Base-by-base conservation (phyloP, 2,329 filamentous ascomycete genomes). In the Calonectria hongkongensis region DNA sequence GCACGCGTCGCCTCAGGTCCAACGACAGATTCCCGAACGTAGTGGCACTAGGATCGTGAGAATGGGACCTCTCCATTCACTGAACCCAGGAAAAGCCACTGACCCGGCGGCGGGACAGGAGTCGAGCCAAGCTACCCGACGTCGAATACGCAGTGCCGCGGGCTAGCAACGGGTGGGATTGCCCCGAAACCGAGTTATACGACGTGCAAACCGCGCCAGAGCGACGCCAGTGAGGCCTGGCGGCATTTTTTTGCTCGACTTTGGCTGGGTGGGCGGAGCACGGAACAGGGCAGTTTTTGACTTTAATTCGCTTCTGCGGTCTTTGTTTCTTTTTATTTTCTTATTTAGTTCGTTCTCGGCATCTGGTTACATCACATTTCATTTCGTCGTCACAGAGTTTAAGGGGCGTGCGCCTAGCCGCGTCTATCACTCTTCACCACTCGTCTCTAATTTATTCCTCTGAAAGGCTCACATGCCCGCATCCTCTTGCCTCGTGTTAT, bases 121-220 rank as follows among this genome's bases (percentile, higher is more conserved):
- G 63, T 48, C 51, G 28, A 60, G 66, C 66, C 67, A 74, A 78
- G 76, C 76, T 74, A 75, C 69, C 66, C 66, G 67, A 39, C 28
- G 54, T 68, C 71, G 66, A 70, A 65, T 70, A 58, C 64, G 70
- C 36, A 74, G 39, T 25, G 58, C 58, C 18, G 58, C 9, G 13
- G 58, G 41, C 58, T 41, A 63, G 58, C n/a, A 43, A 72, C 62
- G 71, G 73, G 56, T 47, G 16, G 58, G 54, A 47, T 51, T 58
- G 27, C 69, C 30, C 76, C 72, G 75, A 79, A 79, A 50, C 73
- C 78, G 78, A 79, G 78, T 70, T 74, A 79, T 79, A 79, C 78
- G 78, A 78, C 48, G 66, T 68, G 71, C 28, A 70, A 71, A 63
- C 64, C 36, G 30, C 65, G 64, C 65, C 64, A 56, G 48, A 58